Evolutionary conservation across 2,329 filamentous ascomycete genomes (phyloP), one percentile per base, ranked within the genome.

Genomic region (Penicillium hordei): DNA sequence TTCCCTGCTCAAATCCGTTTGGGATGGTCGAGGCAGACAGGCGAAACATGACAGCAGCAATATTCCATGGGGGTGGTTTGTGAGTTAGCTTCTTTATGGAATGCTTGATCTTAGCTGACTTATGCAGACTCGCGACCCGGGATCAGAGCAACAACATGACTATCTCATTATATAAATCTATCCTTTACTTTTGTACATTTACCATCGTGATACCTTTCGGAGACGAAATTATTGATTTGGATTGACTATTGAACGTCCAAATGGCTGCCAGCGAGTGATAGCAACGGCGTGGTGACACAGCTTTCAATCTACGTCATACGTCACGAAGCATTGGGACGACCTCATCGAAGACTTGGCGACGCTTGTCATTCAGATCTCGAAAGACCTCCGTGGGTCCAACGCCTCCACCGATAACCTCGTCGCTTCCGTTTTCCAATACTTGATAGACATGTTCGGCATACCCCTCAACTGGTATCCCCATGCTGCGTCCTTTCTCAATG

Each of bases 61-160:
- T 51, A 53, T 71, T 23, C 61, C 66, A 4, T 71, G 69, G 69
- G 68, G 61, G 25, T 57, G 48, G 29, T 71, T 70, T 60, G 69
- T 71, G 61, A 62, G 69, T 67, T 38, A 1, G 10, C 4, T 17
- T 44, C 15, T 23, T 4, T 17, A 3, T 29, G 12, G 19, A 17
- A 12, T 19, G 6, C 7, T 34, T 10, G 21, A 39, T n/a, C 5
- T 6, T 33, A 25, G 25, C 23, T 45, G 23, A 36, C 33, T 44
- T 50, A n/a, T 34, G 1, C 42, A 71, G 69, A 67, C 69, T 25
- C 63, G 65, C 9, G 63, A 52, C 8, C 57, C 68, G 0, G 60
- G 52, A 29, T 56, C 66, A 13, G 48, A 57, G 9, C 66, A 61
- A 12, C 68, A 68, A 23, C 68, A 71, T 53, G 69, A 71, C 38